phyloP scores from a whole-genome alignment of 495 filamentous ascomycete genomes.

The Hypoxylon crocopeplum region DNA sequence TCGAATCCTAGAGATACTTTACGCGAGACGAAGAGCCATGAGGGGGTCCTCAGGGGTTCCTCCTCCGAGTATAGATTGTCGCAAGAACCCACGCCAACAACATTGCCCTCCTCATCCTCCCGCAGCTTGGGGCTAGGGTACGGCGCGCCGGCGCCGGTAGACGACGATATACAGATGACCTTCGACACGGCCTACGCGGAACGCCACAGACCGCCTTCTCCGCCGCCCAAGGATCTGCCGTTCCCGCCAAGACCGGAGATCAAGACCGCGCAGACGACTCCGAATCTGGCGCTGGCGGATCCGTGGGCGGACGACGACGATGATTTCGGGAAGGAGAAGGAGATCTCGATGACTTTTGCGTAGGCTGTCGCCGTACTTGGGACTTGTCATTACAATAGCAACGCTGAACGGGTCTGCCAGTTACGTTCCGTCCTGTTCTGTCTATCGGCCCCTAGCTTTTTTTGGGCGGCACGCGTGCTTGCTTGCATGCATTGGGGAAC shows the following conservation, averaged over 20 bases:
- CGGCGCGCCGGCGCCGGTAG: slow-evolving; percentile 12
- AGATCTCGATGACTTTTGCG: slow-evolving; percentile 81
- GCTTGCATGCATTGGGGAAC: too few species aligned
- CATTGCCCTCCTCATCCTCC: slow-evolving; percentile 13
- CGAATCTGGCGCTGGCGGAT: slow-evolving; percentile 65
- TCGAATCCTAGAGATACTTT: slow-evolving; percentile 47
- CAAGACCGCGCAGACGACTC: slow-evolving; percentile 48
- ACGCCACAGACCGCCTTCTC: slow-evolving; percentile 32
- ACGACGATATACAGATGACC: slow-evolving; percentile 69
- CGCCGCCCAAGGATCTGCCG: slow-evolving; percentile 40
- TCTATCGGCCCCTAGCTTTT: too few species aligned
- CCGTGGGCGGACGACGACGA: slow-evolving; percentile 85
- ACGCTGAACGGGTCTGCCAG: too few species aligned
- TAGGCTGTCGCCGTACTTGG: too few species aligned
- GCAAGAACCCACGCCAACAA: slow-evolving; percentile 39
- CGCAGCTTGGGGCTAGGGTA: slow-evolving; percentile 3
- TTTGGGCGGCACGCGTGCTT: too few species aligned
- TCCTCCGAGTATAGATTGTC: slow-evolving; percentile 46
- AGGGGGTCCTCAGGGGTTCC: slow-evolving; percentile 35
- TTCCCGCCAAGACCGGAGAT: slow-evolving; percentile 49
- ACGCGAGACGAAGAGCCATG: slow-evolving; percentile 59
- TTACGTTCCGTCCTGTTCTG: too few species aligned
- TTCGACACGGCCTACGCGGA: slow-evolving; percentile 70
- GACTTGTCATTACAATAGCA: too few species aligned
- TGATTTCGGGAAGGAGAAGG: slow-evolving; percentile 72